These are phyloP conservation scores for Kodamaea leandrae DNA, from an alignment of 805 yeast genomes.

Conservation along the genomic window DNA sequence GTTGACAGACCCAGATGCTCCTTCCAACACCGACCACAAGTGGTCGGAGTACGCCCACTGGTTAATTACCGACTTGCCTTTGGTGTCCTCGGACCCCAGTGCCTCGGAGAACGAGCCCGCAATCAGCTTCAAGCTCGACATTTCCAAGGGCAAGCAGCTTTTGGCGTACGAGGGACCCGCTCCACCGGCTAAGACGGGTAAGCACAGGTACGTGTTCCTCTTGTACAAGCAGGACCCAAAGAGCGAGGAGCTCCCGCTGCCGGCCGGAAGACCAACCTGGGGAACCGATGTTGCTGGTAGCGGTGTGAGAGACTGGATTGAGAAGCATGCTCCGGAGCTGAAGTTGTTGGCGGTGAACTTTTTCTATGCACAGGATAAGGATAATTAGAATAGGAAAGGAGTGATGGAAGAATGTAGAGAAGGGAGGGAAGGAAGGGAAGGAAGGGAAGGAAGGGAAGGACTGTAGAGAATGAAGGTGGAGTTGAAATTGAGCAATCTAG, in stretches of 20 bases:
- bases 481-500: too few relatives aligned
- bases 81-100: constrained; percentile 33
- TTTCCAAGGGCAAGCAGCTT: constrained; percentile 39
- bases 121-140: constrained; percentile 28
- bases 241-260: constrained; percentile 39
- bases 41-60: constrained; percentile 90
- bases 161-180: constrained; percentile 76
- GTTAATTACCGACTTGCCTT: constrained; percentile 53
- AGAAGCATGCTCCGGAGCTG: constrained; percentile 51
- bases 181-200: constrained; percentile 85
- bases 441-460: neutral
- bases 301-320: constrained; percentile 76
- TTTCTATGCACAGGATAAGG: constrained; percentile 70
- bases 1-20: constrained; percentile 93
- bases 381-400: constrained; percentile 9
- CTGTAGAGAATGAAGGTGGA: too few relatives aligned
- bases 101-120: constrained; percentile 28
- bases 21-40: constrained; percentile 73
- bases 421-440: neutral
- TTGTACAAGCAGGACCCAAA: constrained; percentile 64
- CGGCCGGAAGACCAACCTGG: constrained; percentile 68
- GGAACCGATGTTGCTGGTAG: constrained; percentile 80
- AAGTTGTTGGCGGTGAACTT: constrained; percentile 75
- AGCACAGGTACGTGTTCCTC: constrained; percentile 81
- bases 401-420: neutral